Percentiles rank a stretch among this genome's conserved stretches.
Conservation (phyloP, 106 monocot genomes). For the Iris macrosiphon region DNA sequence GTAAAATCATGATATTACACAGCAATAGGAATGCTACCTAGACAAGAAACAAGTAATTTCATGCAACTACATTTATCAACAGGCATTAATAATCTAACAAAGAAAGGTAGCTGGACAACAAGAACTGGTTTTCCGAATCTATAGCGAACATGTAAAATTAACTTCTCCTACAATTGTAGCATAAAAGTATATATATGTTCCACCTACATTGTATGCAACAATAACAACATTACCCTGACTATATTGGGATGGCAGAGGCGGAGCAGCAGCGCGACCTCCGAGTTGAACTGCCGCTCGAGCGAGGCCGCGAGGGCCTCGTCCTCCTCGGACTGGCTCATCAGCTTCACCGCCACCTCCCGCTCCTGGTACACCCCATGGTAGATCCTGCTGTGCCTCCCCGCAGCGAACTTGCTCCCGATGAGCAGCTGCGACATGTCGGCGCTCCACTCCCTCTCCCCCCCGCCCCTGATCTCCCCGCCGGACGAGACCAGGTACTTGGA, state of each 20-base stretch:
- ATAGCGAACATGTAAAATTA: too few relatives aligned
- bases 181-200: too few relatives aligned
- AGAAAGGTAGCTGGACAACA: too few relatives aligned
- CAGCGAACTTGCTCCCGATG: slow-evolving; percentile 83
- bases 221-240: slow-evolving; percentile 53
- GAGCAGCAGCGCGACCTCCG: slow-evolving; percentile 68
- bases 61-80: too few relatives aligned
- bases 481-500: slow-evolving; percentile 83
- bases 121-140: too few relatives aligned
- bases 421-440: slow-evolving; percentile 85
- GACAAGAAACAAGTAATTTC: too few relatives aligned
- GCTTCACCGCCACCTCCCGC: slow-evolving; percentile 81
- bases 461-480: slow-evolving; percentile 68
- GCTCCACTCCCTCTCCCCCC: slow-evolving; percentile 82
- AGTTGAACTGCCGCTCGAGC: slow-evolving; percentile 77
- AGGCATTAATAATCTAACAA: too few relatives aligned
- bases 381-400: slow-evolving; percentile 79
- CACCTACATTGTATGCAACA: too few relatives aligned
- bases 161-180: too few relatives aligned
- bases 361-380: slow-evolving; percentile 82
- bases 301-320: slow-evolving; percentile 41
- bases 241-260: slow-evolving; percentile 84
- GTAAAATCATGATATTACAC: too few relatives aligned
- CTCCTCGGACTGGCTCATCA: slow-evolving; percentile 92
- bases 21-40: too few relatives aligned